These are phyloP conservation scores for Durusdinium trenchii DNA, from an alignment of 73 alveolate genomes.

Conservation along the genomic window DNA sequence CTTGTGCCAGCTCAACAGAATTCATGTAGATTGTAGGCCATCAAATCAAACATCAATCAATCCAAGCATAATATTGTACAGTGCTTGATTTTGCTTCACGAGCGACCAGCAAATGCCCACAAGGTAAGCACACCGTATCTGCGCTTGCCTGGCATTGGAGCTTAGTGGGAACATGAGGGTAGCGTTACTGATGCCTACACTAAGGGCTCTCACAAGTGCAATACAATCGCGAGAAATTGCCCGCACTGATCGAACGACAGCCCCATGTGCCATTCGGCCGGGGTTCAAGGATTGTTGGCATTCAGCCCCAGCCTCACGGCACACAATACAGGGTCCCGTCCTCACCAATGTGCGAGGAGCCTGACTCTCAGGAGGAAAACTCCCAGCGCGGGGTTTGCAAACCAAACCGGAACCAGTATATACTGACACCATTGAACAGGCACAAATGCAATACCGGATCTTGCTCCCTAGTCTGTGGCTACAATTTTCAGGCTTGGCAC, in stretches of 20 bases:
- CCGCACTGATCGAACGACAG: too few species aligned
- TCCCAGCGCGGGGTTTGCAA: neutral
- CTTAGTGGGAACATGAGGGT: neutral
- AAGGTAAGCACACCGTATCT: conserved; percentile 78
- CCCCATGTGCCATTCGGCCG: neutral
- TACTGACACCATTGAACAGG: too few species aligned
- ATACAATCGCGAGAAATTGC: too few species aligned
- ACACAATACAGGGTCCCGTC: conserved; percentile 83
- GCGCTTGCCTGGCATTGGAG: conserved; percentile 63
- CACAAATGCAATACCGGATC: too few species aligned
- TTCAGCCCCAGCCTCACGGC: conserved; percentile 29
- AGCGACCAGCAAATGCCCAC: conserved; percentile 74
- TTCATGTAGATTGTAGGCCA: too few species aligned
- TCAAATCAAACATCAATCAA: too few species aligned
- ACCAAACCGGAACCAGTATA: too few species aligned
- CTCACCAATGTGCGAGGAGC: conserved; percentile 13
- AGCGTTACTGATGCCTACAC: neutral
- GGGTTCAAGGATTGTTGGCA: neutral
- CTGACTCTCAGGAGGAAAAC: neutral
- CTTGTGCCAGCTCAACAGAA: neutral
- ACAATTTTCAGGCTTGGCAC: too few species aligned
- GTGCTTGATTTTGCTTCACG: too few species aligned
- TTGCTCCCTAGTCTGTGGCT: too few species aligned
- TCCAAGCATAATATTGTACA: too few species aligned
- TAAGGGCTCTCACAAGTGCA: too few species aligned